Evolutionary conservation across 2,329 filamentous ascomycete species (phyloP), one percentile per base, ranked within the genome.

Genomic region (Biscogniauxia mediterranea): DNA sequence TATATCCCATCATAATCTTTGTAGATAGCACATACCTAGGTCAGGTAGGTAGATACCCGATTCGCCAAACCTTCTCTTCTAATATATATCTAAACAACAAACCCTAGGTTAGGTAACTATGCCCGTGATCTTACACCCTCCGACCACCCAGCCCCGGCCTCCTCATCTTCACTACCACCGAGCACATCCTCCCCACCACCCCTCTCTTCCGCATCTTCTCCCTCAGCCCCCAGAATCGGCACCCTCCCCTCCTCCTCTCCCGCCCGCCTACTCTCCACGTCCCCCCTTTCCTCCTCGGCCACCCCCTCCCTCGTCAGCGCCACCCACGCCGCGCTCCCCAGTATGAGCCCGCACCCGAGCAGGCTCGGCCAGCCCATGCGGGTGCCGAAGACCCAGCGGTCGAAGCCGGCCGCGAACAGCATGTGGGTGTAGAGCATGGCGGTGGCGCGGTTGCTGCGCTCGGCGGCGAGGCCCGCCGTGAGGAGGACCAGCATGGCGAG

Each of bases 401-500:
- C 83, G 65, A 84, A 82, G 51, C 73, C 77, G 1, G 79, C 80
- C 0, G 83, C 83, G 66, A 85, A 85, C 46, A 85, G 70, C 78
- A 85, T 84, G 53, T 85, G 80, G 6, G 83, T 84, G 61, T 85
- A 85, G 5, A 85, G 75, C 83, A 87, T 85, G 57, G 80, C 78
- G 17, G 82, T 85, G 7, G 84, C 83, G 52, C 81, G 75, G 66
- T 85, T 85, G 20, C 82, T 82, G 64, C 89, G 89, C 70, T 93
- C 90, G 63, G 89, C 86, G 23, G 89, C 78, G 54, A 97, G 77
- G 0, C 92, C 92, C 0, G 86, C 84, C 1, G 93, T 95, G 19
- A 96, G 79, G n/a, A 96, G 81, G 67, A 92, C 92, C 82, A 97
- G 93, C 85, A 94, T 90, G 21, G 89, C 74, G 71, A 97, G 94